Conservation (phyloP, 2,329 filamentous ascomycete species). For the Chrysoporthe deuterocubensis region DNA sequence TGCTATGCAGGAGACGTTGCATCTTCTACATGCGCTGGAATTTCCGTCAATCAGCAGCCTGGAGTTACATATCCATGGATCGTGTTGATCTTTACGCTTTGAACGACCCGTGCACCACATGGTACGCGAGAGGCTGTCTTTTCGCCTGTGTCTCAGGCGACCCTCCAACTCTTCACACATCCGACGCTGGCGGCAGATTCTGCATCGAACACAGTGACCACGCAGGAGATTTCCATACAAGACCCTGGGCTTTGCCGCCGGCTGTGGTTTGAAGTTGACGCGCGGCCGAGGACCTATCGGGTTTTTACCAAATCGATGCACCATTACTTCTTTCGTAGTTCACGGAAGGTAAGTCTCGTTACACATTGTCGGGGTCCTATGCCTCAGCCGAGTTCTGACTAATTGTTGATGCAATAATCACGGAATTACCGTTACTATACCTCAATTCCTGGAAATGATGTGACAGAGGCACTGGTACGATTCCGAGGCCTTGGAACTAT, state of each 20-base stretch:
- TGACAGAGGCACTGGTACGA: neutral
- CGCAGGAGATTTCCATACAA: neutral
- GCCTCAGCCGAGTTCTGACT: neutral
- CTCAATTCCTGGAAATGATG: neutral
- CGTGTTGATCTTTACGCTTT: conserved; percentile 1
- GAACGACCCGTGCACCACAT: neutral
- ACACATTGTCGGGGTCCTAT: neutral
- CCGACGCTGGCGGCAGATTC: neutral
- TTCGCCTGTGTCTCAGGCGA: neutral
- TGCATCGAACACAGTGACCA: neutral
- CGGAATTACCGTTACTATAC: neutral
- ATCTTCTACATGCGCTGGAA: neutral
- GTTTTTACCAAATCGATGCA: neutral
- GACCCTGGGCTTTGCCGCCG: neutral
- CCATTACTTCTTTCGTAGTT: neutral
- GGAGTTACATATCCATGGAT: neutral
- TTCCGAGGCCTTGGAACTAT: neutral
- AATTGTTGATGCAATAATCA: neutral
- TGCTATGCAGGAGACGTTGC: neutral
- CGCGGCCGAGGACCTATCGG: neutral
- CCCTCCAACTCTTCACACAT: neutral
- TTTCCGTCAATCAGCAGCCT: conserved; percentile 20
- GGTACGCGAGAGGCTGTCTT: neutral
- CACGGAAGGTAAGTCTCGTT: neutral
- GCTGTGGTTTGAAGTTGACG: neutral